Percentiles rank a stretch among this genome's conserved stretches.
These are phyloP conservation scores for Hypoxylon sp. DNA, from an alignment of 2,329 filamentous ascomycete genomes.

Conservation along the genomic window DNA sequence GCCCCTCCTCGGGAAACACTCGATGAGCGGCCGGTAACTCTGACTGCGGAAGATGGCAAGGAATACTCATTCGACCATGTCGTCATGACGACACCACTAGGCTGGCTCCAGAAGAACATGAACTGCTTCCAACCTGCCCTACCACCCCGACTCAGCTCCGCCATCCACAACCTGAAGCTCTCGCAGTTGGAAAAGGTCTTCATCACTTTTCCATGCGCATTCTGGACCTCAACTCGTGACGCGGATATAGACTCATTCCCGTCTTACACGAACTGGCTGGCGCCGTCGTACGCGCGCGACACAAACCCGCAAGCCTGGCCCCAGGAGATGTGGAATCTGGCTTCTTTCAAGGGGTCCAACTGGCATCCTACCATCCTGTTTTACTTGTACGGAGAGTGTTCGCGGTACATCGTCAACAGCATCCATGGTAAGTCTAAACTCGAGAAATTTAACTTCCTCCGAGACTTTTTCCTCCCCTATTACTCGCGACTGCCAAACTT, in stretches of 20 bases:
- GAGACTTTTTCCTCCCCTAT: slow-evolving; percentile 73
- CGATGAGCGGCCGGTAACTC: slow-evolving; percentile 57
- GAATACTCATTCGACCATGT: slow-evolving; percentile 64
- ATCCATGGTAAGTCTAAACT: slow-evolving; percentile 35
- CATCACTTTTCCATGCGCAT: slow-evolving; percentile 49
- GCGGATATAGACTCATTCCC: slow-evolving; percentile 33
- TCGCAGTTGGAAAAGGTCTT: slow-evolving; percentile 52
- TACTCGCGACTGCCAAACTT: slow-evolving; percentile 75
- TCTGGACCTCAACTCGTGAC: slow-evolving; percentile 42
- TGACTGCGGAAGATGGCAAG: slow-evolving; percentile 57
- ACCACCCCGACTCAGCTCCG: slow-evolving; percentile 58
- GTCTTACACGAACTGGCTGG: slow-evolving; percentile 44
- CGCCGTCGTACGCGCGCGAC: slow-evolving; percentile 37
- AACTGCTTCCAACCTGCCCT: slow-evolving; percentile 61
- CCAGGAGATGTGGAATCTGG: slow-evolving; percentile 47
- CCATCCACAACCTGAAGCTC: slow-evolving; percentile 58
- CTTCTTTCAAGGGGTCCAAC: slow-evolving; percentile 39
- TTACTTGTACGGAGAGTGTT: slow-evolving; percentile 47
- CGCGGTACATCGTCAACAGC: slow-evolving; percentile 42
- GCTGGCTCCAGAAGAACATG: slow-evolving; percentile 66
- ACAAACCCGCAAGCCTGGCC: slow-evolving; percentile 44
- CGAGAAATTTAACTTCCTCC: slow-evolving; percentile 50
- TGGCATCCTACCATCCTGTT: slow-evolving; percentile 44
- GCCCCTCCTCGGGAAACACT: slow-evolving; percentile 40
- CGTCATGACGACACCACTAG: slow-evolving; percentile 66